Percentiles rank a stretch among this genome's conserved stretches.
These are phyloP conservation scores for Trichoderma aggressivum DNA, from an alignment of 2,329 filamentous ascomycete species.

Conservation along the genomic window DNA sequence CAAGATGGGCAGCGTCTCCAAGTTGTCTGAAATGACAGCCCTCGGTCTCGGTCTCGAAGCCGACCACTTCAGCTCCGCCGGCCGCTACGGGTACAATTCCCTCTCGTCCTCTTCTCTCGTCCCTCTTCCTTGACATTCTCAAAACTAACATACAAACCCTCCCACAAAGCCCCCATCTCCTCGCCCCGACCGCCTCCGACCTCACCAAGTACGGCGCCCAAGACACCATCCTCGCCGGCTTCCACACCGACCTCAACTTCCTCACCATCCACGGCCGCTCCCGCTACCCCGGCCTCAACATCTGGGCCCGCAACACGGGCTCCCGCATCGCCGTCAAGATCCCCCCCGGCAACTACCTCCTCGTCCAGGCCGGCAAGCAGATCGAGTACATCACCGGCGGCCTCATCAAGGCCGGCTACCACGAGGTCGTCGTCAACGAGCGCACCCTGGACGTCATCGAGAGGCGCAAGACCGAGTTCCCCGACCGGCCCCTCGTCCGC, in stretches of 20 bases:
- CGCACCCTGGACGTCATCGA: constrained; percentile 48
- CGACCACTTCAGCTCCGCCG: constrained; percentile 53
- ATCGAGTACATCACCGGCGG: constrained; percentile 60
- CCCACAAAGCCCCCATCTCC: constrained; percentile 53
- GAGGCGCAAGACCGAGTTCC: constrained; percentile 38
- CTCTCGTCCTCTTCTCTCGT: neutral
- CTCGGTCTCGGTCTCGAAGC: constrained; percentile 52
- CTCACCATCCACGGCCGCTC: constrained; percentile 62
- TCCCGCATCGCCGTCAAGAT: constrained; percentile 57
- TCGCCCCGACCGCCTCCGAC: constrained; percentile 59
- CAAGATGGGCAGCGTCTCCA: constrained; percentile 43
- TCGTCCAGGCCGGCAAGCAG: constrained; percentile 62
- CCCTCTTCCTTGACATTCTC: neutral
- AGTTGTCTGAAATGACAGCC: constrained; percentile 57
- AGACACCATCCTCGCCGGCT: constrained; percentile 60
- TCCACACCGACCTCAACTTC: constrained; percentile 64
- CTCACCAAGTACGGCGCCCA: constrained; percentile 49
- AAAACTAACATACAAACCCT: neutral
- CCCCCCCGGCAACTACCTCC: constrained; percentile 53
- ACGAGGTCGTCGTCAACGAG: constrained; percentile 59
- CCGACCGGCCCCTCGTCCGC: constrained; percentile 51
- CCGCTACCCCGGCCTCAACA: constrained; percentile 58
- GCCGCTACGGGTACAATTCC: constrained; percentile 47
- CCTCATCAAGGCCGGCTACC: constrained; percentile 59
- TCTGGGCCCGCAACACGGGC: constrained; percentile 63